Evolutionary conservation across 129 eudicot genomes (phyloP).

Genomic region (Tagetes erecta): DNA sequence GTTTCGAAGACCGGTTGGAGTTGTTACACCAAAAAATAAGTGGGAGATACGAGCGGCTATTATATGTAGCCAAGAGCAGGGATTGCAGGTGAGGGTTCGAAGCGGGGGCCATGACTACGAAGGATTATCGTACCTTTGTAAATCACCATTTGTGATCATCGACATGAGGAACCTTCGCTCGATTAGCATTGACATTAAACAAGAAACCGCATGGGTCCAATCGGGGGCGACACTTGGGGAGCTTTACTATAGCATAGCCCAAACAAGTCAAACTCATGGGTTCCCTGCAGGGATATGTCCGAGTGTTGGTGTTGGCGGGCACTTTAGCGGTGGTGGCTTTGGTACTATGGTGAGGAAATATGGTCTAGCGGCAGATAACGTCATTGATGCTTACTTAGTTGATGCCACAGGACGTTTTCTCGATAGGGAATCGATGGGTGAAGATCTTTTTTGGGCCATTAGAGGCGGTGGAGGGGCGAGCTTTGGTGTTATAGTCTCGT

Average conservation of each 20-base stretch:
- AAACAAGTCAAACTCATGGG: constrained; percentile 36
- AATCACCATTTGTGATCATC: constrained; percentile 47
- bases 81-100: constrained; percentile 48
- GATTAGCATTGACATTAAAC: constrained; percentile 33
- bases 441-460: constrained; percentile 65
- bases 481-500: constrained; percentile 50
- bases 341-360: constrained; percentile 60
- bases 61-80: constrained; percentile 35
- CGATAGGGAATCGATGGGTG: constrained; percentile 45
- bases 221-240: constrained; percentile 58
- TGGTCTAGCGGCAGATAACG: constrained; percentile 62
- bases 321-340: constrained; percentile 67
- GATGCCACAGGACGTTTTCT: constrained; percentile 45
- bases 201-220: constrained; percentile 54
- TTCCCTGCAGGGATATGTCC: constrained; percentile 61
- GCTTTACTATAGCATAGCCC: constrained; percentile 49
- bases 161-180: constrained; percentile 45
- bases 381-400: constrained; percentile 50
- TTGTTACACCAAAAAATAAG: constrained; percentile 42
- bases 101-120: constrained; percentile 69
- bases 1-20: constrained; percentile 32
- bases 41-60: constrained; percentile 36
- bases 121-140: constrained; percentile 52
- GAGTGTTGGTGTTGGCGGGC: constrained; percentile 63
- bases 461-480: constrained; percentile 64